Percentiles rank a stretch among this genome's conserved stretches.
phyloP scores from a whole-genome alignment of 1,284 basidiomycete genomes.

The Leccinum solheimii region DNA sequence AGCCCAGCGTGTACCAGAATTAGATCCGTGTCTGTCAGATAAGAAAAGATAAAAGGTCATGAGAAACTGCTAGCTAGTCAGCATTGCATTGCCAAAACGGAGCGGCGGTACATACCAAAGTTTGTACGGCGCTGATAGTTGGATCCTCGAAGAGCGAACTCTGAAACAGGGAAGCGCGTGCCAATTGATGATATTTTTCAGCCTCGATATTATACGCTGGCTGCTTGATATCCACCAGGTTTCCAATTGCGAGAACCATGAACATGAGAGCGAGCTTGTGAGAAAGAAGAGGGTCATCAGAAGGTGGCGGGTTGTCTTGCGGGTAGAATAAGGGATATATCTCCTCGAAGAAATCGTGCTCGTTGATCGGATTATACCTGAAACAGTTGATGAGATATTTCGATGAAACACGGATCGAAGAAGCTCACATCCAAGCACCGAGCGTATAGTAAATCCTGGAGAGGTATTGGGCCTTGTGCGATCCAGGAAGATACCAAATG shows the following conservation, averaged over 20 bases:
- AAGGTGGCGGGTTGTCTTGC: slow-evolving; percentile 43
- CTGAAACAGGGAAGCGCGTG: slow-evolving; percentile 70
- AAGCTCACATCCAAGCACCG: slow-evolving; percentile 72
- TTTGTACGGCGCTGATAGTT: slow-evolving; percentile 69
- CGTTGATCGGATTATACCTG: slow-evolving; percentile 74
- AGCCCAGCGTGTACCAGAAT: slow-evolving; percentile 72
- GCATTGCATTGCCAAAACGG: slow-evolving; percentile 4
- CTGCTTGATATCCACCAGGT: slow-evolving; percentile 63
- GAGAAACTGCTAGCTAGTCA: slow-evolving; percentile 51
- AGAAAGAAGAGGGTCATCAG: slow-evolving; percentile 58
- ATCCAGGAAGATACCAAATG: slow-evolving; percentile 67
- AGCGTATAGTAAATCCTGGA: slow-evolving; percentile 65
- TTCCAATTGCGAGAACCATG: slow-evolving; percentile 74
- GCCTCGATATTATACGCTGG: slow-evolving; percentile 72
- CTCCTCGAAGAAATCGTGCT: slow-evolving; percentile 65
- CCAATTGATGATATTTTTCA: slow-evolving; percentile 75
- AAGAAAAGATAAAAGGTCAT: slow-evolving; percentile 79
- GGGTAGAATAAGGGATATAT: slow-evolving; percentile 65
- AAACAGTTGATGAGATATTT: slow-evolving; percentile 15
- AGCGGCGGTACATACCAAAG: slow-evolving; percentile 50
- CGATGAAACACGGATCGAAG: slow-evolving; percentile 2
- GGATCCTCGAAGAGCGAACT: slow-evolving; percentile 72
- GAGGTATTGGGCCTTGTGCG: slow-evolving; percentile 58
- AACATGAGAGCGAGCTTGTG: slow-evolving; percentile 73
- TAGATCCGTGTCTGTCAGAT: slow-evolving; percentile 69